phyloP scores from a whole-genome alignment of 2,329 filamentous ascomycete genomes.

The Curvularia eragrostidis region DNA sequence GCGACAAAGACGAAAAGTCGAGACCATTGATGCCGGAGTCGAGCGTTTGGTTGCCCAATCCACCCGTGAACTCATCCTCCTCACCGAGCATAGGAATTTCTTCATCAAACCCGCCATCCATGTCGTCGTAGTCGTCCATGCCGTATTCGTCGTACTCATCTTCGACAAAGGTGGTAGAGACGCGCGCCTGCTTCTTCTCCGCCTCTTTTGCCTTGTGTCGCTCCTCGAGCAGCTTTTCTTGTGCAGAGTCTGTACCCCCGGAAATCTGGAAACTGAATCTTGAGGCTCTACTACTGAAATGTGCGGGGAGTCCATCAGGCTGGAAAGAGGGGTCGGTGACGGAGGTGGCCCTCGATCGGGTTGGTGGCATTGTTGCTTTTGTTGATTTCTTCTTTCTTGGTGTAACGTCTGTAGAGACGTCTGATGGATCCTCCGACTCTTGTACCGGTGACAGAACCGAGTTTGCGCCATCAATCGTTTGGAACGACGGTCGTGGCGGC shows the following conservation, averaged over 20 bases:
- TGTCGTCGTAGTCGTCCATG: slow-evolving; percentile 56
- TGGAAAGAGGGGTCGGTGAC: slow-evolving; percentile 46
- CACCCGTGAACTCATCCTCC: slow-evolving; percentile 39
- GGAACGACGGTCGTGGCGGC: slow-evolving; percentile 28
- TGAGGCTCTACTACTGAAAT: slow-evolving; percentile 71
- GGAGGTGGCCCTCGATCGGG: slow-evolving; percentile 48
- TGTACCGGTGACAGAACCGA: slow-evolving; percentile 45
- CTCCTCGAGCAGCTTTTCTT: slow-evolving; percentile 75
- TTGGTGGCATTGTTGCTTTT: slow-evolving; percentile 45
- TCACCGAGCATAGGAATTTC: slow-evolving; percentile 65
- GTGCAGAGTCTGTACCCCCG: slow-evolving; percentile 69
- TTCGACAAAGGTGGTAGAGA: slow-evolving; percentile 46
- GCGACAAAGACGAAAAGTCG: slow-evolving; percentile 44
- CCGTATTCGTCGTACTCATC: slow-evolving; percentile 50
- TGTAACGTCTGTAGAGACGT: slow-evolving; percentile 33
- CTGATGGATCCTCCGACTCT: slow-evolving; percentile 38
- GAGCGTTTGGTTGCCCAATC: slow-evolving; percentile 35
- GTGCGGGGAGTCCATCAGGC: slow-evolving; percentile 50
- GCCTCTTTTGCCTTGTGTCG: slow-evolving; percentile 71
- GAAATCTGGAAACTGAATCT: slow-evolving; percentile 84
- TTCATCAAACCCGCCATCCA: slow-evolving; percentile 69
- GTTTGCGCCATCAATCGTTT: slow-evolving; percentile 28
- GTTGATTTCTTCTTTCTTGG: slow-evolving; percentile 44
- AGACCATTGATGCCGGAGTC: slow-evolving; percentile 41
- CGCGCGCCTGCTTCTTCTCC: slow-evolving; percentile 57